These are phyloP conservation scores for Starmerella riodocensis DNA, from an alignment of 805 yeast species.

Conservation along the genomic window DNA sequence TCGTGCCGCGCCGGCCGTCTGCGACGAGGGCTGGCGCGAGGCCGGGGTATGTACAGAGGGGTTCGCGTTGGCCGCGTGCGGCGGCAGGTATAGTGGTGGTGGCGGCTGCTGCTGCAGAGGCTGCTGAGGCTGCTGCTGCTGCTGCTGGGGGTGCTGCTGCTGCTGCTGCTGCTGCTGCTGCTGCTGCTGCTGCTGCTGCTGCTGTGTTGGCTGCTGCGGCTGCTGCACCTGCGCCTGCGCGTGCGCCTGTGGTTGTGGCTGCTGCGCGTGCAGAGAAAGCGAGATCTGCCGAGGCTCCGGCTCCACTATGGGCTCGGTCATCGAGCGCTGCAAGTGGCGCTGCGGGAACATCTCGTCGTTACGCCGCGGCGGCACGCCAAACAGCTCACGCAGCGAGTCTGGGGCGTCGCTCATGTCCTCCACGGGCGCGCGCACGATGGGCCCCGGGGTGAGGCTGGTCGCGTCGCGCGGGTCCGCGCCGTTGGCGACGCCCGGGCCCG, in stretches of 20 bases:
- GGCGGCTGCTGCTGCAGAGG: neutral
- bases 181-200: too few species aligned
- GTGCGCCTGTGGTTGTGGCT: neutral
- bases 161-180: slow-evolving; percentile 30
- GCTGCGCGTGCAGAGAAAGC: neutral
- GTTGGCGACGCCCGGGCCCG: neutral
- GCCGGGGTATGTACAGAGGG: too few species aligned
- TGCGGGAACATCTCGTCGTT: slow-evolving; percentile 18
- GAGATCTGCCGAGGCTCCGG: neutral
- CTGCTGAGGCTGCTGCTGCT: slow-evolving; percentile 21
- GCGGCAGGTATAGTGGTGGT: too few species aligned
- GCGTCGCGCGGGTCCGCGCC: neutral
- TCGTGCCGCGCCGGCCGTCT: too few species aligned
- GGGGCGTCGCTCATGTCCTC: slow-evolving; percentile 42
- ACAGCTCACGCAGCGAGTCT: slow-evolving; percentile 54
- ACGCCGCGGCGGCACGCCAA: slow-evolving; percentile 38
- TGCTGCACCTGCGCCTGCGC: too few species aligned
- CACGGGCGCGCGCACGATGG: neutral
- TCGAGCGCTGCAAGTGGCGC: slow-evolving; percentile 10
- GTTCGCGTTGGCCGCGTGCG: too few species aligned
- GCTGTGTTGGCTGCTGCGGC: neutral
- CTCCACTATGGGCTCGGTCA: neutral
- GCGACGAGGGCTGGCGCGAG: too few species aligned
- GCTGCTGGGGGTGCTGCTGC: slow-evolving; percentile 30
- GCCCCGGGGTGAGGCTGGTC: neutral